These are phyloP conservation scores for Rhizoctonia solani DNA, from an alignment of 1,284 basidiomycete species.

Conservation along the genomic window DNA sequence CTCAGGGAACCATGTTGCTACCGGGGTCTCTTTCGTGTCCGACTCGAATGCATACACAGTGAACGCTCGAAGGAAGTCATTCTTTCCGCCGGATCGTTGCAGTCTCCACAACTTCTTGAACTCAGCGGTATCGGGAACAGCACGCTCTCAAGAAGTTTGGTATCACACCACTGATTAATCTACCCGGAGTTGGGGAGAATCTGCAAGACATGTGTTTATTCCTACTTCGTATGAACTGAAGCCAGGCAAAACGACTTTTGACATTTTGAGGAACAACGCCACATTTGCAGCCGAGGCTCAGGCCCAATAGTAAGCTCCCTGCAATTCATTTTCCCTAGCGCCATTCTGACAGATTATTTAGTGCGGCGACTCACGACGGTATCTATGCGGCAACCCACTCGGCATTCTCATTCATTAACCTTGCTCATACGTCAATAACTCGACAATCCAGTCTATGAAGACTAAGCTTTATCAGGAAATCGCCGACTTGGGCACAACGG, in stretches of 20 bases:
- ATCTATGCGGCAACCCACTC: constrained; percentile 37
- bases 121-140: too few species aligned
- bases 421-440: constrained; percentile 20
- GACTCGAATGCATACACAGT: constrained; percentile 41
- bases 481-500: neutral
- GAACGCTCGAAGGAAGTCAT: constrained; percentile 46
- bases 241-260: constrained; percentile 36
- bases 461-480: constrained; percentile 25
- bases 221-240: constrained; percentile 36
- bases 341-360: neutral
- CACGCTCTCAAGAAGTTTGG: constrained; percentile 46
- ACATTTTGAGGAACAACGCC: constrained; percentile 35
- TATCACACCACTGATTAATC: constrained; percentile 48
- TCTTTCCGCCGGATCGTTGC: constrained; percentile 52
- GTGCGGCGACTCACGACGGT: constrained; percentile 33
- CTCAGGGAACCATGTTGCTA: constrained; percentile 37
- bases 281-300: constrained; percentile 31
- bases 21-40: constrained; percentile 42
- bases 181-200: constrained; percentile 51
- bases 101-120: constrained; percentile 54
- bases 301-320: constrained; percentile 32
- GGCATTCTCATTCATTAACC: constrained; percentile 36
- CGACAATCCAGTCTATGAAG: constrained; percentile 22
- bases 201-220: constrained; percentile 48
- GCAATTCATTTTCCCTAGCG: neutral